Conservation (phyloP, 225 moss, liverwort and hornwort genomes). For the Rhytidiadelphus loreus region DNA sequence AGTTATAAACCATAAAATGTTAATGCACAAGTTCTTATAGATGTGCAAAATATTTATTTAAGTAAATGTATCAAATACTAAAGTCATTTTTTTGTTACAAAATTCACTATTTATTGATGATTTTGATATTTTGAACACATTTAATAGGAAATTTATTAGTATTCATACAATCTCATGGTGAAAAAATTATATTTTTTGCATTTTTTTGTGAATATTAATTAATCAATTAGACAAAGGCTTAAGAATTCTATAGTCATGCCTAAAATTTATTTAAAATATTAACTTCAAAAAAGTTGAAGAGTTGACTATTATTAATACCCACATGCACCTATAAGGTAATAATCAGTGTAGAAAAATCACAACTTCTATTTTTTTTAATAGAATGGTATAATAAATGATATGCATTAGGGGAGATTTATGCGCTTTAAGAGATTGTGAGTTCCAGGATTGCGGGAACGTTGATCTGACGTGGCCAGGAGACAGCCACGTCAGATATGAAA, state of each 20-base stretch:
- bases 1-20: not conserved
- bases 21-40: rapidly evolving
- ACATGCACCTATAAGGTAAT: too few relatives aligned
- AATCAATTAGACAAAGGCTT: not conserved
- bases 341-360: not conserved
- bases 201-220: not conserved
- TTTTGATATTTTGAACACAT: not conserved
- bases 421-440: too few relatives aligned
- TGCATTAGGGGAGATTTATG: too few relatives aligned
- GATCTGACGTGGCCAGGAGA: too few relatives aligned
- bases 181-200: not conserved
- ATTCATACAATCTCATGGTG: not conserved
- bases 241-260: not conserved
- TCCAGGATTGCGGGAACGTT: too few relatives aligned
- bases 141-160: not conserved
- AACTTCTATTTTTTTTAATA: not conserved
- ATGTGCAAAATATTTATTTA: not conserved
- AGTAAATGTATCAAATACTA: not conserved
- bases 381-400: not conserved
- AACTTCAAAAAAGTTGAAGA: not conserved
- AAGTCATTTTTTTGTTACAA: not conserved
- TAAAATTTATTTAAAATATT: not conserved
- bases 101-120: not conserved
- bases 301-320: not conserved
- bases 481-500: too few relatives aligned